Conservation (phyloP, 441 rosid genomes). For the Pelargonium citronellum region DNA sequence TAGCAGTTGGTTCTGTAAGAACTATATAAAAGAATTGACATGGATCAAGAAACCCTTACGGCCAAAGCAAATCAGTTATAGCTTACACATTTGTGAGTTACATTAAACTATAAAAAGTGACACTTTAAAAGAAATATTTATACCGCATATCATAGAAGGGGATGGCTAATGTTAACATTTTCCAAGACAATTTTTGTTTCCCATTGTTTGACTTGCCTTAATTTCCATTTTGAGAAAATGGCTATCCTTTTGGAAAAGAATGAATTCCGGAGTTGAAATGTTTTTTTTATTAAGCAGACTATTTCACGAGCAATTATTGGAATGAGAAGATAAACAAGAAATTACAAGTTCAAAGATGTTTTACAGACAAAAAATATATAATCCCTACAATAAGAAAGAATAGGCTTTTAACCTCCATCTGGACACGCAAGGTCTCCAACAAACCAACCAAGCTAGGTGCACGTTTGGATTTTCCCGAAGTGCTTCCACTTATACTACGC, state of each 20-base stretch:
- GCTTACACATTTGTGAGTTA: background rate
- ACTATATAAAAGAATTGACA: background rate
- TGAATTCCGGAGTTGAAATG: too few relatives aligned
- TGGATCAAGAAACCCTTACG: background rate
- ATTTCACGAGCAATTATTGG: too few relatives aligned
- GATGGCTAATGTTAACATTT: background rate
- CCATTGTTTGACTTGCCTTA: too few relatives aligned
- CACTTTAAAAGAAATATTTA: background rate
- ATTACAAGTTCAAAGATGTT: background rate
- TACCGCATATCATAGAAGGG: background rate
- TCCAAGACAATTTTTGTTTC: too few relatives aligned
- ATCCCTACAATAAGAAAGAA: too few relatives aligned
- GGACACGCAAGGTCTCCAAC: slow-evolving; percentile 86
- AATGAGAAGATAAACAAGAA: too few relatives aligned
- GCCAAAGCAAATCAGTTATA: background rate
- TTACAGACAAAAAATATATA: background rate
- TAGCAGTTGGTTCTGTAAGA: slow-evolving; percentile 1
- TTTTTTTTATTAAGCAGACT: too few relatives aligned
- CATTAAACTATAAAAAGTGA: background rate
- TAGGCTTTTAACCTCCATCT: slow-evolving; percentile 66
- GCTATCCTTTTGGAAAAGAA: too few relatives aligned
- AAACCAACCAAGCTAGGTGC: slow-evolving; percentile 74
- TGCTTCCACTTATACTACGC: slow-evolving; percentile 67
- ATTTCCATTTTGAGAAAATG: too few relatives aligned
- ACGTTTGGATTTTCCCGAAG: slow-evolving; percentile 49